Evolutionary conservation across 140 eudicot species (phyloP).

Genomic region (Ambrosia hybrid): DNA sequence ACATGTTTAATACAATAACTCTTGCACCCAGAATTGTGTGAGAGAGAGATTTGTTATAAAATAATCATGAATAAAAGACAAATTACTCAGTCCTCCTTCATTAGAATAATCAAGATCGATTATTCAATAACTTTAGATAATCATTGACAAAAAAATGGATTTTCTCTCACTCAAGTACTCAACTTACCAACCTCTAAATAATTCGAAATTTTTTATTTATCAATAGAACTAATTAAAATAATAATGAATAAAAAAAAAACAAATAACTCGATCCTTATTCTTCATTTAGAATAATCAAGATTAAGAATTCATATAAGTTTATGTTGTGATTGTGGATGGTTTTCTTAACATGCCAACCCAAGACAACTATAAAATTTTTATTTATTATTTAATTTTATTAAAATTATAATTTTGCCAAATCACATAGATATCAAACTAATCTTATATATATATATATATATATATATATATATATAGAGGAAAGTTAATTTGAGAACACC

Average conservation of each 20-base stretch:
- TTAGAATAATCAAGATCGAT: constrained; percentile 2
- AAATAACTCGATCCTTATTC: background rate
- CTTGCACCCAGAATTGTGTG: too few relatives aligned
- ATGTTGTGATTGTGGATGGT: background rate
- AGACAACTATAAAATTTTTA: background rate
- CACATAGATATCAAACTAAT: background rate
- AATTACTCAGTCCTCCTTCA: background rate
- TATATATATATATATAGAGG: too few relatives aligned
- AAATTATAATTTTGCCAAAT: background rate
- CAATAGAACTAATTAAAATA: too few relatives aligned
- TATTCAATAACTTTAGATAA: background rate
- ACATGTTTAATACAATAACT: too few relatives aligned
- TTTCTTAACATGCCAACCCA: background rate
- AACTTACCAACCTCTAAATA: too few relatives aligned
- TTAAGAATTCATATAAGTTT: background rate
- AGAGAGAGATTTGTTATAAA: too few relatives aligned
- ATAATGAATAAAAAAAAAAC: background rate
- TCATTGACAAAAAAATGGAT: too few relatives aligned
- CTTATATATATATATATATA: too few relatives aligned
- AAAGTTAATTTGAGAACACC: too few relatives aligned
- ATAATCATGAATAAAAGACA: background rate
- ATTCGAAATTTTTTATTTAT: too few relatives aligned
- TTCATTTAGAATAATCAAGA: constrained; percentile 11
- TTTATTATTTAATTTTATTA: background rate
- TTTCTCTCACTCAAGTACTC: too few relatives aligned